Conservation (phyloP, 1,284 basidiomycete species). For the Phenoliferia sp. region DNA sequence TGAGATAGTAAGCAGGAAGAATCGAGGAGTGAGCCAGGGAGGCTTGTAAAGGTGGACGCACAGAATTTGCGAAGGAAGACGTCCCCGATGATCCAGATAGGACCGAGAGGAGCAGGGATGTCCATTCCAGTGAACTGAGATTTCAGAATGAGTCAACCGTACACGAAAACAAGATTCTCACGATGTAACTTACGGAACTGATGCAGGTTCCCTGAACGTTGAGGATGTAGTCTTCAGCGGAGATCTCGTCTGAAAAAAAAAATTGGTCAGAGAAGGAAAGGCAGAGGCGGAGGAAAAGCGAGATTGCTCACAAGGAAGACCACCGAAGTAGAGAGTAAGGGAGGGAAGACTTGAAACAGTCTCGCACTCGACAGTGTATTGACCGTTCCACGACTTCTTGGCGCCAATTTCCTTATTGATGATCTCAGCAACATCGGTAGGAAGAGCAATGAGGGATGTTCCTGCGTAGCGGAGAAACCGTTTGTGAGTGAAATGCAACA, state of each 20-base stretch:
- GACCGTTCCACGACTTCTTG: constrained; percentile 50
- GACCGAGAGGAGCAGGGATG: constrained; percentile 74
- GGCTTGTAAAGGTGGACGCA: constrained; percentile 78
- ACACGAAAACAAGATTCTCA: constrained; percentile 40
- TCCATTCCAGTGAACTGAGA: background rate
- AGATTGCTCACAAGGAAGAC: constrained; percentile 51
- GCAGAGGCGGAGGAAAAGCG: background rate
- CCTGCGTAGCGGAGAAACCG: constrained; percentile 52
- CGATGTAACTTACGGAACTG: constrained; percentile 86
- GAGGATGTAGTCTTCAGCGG: constrained; percentile 63
- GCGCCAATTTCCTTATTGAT: constrained; percentile 83
- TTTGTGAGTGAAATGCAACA: background rate
- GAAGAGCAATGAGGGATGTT: constrained; percentile 84
- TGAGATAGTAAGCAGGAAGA: background rate
- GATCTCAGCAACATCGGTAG: constrained; percentile 95
- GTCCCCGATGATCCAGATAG: constrained; percentile 85
- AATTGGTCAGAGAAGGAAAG: background rate
- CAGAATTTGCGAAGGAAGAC: constrained; percentile 42
- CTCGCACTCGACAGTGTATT: constrained; percentile 80
- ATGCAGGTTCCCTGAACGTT: constrained; percentile 87
- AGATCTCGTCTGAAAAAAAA: constrained; percentile 26
- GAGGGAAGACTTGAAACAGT: constrained; percentile 80
- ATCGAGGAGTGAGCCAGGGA: too few relatives aligned
- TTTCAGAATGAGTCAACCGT: background rate
- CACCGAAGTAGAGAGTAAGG: constrained; percentile 76